Evolutionary conservation across 805 yeast genomes (phyloP), one percentile per base, ranked within the genome.

Genomic region (Starmerella geochares): DNA sequence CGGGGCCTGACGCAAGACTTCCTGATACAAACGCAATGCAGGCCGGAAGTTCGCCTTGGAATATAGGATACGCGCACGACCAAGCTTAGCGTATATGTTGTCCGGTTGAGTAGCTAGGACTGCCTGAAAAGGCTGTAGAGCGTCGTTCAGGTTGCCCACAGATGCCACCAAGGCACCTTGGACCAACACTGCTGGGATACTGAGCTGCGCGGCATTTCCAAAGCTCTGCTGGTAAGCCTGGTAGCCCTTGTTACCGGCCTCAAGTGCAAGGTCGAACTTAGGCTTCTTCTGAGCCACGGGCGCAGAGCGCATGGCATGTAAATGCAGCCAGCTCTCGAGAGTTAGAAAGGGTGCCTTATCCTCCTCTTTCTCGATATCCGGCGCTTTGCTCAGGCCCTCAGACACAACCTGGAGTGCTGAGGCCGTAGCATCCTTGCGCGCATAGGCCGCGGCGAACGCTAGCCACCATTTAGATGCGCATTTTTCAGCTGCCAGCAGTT

Each of bases 21-120:
- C 83, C 70, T 92, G 99, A 67, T 85, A 92, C 28, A 84, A 65
- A 63, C 81, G 81, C 59, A 92, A 73, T 14, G 95, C 87, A 5
- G 75, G 79, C 21, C 74, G 64, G 65, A 80, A 87, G 62, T 83
- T 83, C 53, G 78, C 80, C 64, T 81, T 83, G 54, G 76, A 76
- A 61, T 85, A 81, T 29, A 80, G 68, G 29, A 86, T 71, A 55
- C 88, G 85, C 3, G 96, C 98, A 60, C 85, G 83, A 24, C 94
- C 88, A 49, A 90, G 62, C 43, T 84, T 65, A 1, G 95, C 96
- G 63, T 77, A 77, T 42, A 84, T 74, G 62, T 86, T 86, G 28
- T 76, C 73, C 46, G 81, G 77, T 19, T 47, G 48, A 47, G 66
- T 61, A 46, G 69, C 69, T 16, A 74, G 69, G 25, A 85, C 72